Percentiles rank a stretch among this genome's conserved stretches.
phyloP scores from a whole-genome alignment of 1,284 basidiomycete species.

The Somion occarium region DNA sequence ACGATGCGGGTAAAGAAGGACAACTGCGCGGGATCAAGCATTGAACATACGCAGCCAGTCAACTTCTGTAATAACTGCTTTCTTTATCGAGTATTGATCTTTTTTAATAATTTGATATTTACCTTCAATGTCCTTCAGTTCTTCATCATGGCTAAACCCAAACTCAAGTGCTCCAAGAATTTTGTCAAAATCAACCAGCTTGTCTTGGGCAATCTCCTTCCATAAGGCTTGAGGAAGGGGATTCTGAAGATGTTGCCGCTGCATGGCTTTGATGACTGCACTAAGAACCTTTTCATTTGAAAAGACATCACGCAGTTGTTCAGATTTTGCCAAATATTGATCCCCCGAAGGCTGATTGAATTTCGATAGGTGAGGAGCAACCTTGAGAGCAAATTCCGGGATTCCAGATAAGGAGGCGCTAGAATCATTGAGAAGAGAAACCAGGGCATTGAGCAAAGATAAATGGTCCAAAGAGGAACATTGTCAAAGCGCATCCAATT shows the following conservation, averaged over 20 bases:
- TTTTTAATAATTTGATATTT: constrained; percentile 17
- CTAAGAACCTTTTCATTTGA: not conserved
- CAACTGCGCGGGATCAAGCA: constrained; percentile 13
- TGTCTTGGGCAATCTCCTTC: constrained; percentile 13
- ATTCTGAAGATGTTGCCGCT: not conserved
- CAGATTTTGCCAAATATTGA: not conserved
- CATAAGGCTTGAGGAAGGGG: constrained; percentile 7
- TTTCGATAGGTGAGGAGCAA: not conserved
- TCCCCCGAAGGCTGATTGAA: not conserved
- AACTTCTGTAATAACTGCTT: not conserved
- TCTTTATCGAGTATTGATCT: constrained; percentile 15
- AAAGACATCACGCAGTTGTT: not conserved
- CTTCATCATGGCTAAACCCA: constrained; percentile 14
- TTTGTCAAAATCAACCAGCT: constrained; percentile 23
- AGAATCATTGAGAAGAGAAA: not conserved
- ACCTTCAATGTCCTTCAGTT: constrained; percentile 14
- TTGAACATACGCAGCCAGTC: constrained; percentile 28
- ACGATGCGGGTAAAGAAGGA: constrained; percentile 26
- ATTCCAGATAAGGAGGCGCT: not conserved
- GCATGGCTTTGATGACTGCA: not conserved
- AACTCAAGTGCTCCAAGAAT: constrained; percentile 15
- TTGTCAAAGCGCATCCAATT: not conserved
- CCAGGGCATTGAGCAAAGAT: not conserved
- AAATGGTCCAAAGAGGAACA: not conserved
- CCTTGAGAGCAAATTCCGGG: too few relatives aligned